Evolutionary conservation across 1,139 yeast species (phyloP).

Genomic region (Suhomyces taliae): DNA sequence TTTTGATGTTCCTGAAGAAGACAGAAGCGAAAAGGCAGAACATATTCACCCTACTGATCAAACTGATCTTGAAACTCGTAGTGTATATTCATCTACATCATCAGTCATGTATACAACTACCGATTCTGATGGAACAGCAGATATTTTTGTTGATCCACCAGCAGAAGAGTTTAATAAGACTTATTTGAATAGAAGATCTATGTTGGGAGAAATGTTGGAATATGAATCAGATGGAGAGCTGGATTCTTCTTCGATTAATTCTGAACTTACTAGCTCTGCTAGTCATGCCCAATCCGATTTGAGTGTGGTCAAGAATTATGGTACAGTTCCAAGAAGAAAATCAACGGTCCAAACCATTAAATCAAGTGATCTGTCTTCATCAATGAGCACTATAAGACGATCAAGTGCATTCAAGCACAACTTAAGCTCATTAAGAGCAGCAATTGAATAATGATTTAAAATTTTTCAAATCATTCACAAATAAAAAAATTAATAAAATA

Average conservation of each 20-base stretch:
- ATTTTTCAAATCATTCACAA: background rate
- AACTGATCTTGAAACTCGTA: constrained; percentile 1
- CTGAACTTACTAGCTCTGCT: background rate
- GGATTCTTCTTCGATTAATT: constrained; percentile 10
- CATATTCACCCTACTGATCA: background rate
- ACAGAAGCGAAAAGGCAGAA: background rate
- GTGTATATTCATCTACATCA: constrained; percentile 3
- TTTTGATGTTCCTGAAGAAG: constrained; percentile 7
- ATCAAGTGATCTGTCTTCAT: constrained; percentile 13
- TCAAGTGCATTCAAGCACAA: constrained; percentile 20
- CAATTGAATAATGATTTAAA: too few species aligned
- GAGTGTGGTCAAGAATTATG: constrained; percentile 22
- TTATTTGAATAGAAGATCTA: constrained; percentile 38
- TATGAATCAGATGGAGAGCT: constrained; percentile 37
- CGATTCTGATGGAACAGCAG: constrained; percentile 8
- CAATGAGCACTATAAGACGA: constrained; percentile 19
- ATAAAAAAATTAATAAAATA: too few species aligned
- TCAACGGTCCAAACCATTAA: constrained; percentile 8
- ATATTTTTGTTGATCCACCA: constrained; percentile 20
- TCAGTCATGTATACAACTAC: constrained; percentile 4
- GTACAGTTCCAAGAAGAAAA: constrained; percentile 15
- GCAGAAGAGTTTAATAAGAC: constrained; percentile 25
- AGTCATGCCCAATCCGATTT: constrained; percentile 17
- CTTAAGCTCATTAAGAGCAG: background rate
- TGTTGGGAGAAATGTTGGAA: constrained; percentile 50